A percentile compares a stretch with the other conserved stretches of the same genome.
These are phyloP conservation scores for Xylariaceae sp. DNA, from an alignment of 2,329 filamentous ascomycete species.

Conservation along the genomic window DNA sequence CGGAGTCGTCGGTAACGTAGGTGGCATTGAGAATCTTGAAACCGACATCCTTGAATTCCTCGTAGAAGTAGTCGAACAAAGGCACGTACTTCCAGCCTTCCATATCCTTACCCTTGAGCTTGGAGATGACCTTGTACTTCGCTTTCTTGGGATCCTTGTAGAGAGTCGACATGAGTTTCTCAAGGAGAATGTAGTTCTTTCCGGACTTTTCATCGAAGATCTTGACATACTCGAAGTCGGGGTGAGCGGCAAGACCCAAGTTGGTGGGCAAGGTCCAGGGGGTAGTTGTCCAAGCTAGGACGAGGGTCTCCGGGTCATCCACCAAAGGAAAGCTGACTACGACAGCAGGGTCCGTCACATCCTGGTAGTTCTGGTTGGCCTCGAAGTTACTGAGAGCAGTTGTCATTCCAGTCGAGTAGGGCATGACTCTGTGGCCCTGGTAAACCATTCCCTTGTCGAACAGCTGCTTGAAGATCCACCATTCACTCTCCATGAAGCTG, in stretches of 20 bases:
- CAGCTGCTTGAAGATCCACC: constrained; percentile 95
- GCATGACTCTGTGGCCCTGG: constrained; percentile 87
- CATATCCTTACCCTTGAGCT: constrained; percentile 78
- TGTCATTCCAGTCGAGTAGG: constrained; percentile 84
- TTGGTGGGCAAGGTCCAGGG: constrained; percentile 82
- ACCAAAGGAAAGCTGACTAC: constrained; percentile 83
- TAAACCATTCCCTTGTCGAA: constrained; percentile 89
- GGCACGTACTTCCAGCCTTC: constrained; percentile 85
- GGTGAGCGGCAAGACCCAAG: constrained; percentile 69
- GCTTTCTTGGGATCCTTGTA: constrained; percentile 97
- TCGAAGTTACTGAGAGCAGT: constrained; percentile 92
- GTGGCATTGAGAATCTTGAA: constrained; percentile 78
- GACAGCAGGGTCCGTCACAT: constrained; percentile 83
- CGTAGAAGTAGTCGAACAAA: constrained; percentile 83
- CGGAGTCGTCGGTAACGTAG: constrained; percentile 85
- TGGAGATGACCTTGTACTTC: constrained; percentile 78
- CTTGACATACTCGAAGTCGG: constrained; percentile 82
- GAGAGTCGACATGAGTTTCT: constrained; percentile 71
- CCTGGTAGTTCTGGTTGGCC: constrained; percentile 90
- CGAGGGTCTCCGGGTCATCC: constrained; percentile 65
- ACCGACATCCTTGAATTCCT: constrained; percentile 77
- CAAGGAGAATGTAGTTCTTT: constrained; percentile 79
- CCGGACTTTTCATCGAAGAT: constrained; percentile 76
- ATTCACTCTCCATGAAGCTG: constrained; percentile 92
- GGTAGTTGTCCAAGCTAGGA: constrained; percentile 87